Percentiles rank a stretch among this genome's conserved stretches.
Evolutionary conservation across 2,329 filamentous ascomycete species (phyloP).

Genomic region (Fusarium globosum): DNA sequence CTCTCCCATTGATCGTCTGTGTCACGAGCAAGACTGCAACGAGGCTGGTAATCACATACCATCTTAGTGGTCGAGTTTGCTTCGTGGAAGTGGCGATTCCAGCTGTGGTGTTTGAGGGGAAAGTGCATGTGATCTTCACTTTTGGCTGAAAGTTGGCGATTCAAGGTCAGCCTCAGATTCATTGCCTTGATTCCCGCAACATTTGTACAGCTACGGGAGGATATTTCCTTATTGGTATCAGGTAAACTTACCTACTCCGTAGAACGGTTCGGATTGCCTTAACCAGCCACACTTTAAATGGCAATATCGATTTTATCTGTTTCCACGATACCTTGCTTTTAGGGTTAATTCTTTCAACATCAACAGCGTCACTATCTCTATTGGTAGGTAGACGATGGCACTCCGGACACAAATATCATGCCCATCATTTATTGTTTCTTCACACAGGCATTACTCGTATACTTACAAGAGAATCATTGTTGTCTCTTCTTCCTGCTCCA

Average conservation of each 20-base stretch:
- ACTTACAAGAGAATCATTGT: not conserved
- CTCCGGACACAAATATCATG: not conserved
- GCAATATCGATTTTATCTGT: not conserved
- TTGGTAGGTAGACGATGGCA: not conserved
- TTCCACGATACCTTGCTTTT: not conserved
- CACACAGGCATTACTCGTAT: not conserved
- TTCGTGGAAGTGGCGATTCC: not conserved
- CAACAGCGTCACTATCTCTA: not conserved
- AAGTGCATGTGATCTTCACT: not conserved
- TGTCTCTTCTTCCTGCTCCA: not conserved
- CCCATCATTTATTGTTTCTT: not conserved
- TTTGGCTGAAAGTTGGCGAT: not conserved
- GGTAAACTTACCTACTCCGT: not conserved
- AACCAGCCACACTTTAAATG: slow-evolving; percentile 4
- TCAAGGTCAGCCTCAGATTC: not conserved
- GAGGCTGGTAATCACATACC: slow-evolving; percentile 2
- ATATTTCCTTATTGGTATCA: not conserved
- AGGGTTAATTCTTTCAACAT: not conserved
- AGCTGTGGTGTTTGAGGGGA: not conserved
- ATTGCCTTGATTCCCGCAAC: not conserved
- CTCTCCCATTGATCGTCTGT: not conserved
- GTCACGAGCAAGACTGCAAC: not conserved
- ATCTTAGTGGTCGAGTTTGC: not conserved
- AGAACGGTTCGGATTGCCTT: not conserved
- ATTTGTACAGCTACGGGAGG: not conserved